These are phyloP conservation scores for Colletotrichum tropicale DNA, from an alignment of 2,329 filamentous ascomycete genomes.

Conservation along the genomic window DNA sequence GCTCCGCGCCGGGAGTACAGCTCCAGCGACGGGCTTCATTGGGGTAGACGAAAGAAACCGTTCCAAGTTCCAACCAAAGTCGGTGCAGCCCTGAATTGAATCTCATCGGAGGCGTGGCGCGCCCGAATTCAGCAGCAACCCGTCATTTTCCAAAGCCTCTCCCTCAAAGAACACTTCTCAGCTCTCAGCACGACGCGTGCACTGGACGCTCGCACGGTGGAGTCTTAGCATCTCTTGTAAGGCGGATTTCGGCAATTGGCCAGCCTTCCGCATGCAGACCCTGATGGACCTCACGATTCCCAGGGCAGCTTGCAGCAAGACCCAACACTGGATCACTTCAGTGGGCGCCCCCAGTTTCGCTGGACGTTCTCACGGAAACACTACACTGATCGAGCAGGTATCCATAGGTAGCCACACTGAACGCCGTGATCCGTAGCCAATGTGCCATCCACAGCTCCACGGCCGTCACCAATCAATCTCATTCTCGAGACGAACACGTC, in stretches of 20 bases:
- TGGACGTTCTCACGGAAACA: not conserved
- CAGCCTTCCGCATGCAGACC: constrained; percentile 13
- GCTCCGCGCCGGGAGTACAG: not conserved
- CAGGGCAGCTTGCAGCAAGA: not conserved
- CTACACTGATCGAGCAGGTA: not conserved
- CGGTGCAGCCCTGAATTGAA: not conserved
- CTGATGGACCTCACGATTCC: constrained; percentile 4
- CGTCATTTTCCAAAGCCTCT: not conserved
- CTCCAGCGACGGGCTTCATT: not conserved
- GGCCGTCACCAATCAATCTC: not conserved
- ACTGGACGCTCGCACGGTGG: not conserved
- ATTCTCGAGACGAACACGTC: constrained; percentile 4
- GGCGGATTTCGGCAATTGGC: constrained; percentile 16
- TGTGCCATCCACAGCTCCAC: not conserved
- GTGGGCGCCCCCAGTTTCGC: not conserved
- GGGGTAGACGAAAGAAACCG: not conserved
- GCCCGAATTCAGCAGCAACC: not conserved
- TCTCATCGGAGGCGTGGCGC: not conserved
- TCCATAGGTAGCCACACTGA: not conserved
- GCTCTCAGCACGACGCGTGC: not conserved
- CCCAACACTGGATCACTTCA: not conserved
- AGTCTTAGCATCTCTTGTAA: not conserved
- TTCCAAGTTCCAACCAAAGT: not conserved
- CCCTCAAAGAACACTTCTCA: not conserved
- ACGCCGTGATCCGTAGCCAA: not conserved